A percentile compares a stretch with the other conserved stretches of the same genome.
Conservation (phyloP, 495 filamentous ascomycete species). For the Rhypophila decipiens region DNA sequence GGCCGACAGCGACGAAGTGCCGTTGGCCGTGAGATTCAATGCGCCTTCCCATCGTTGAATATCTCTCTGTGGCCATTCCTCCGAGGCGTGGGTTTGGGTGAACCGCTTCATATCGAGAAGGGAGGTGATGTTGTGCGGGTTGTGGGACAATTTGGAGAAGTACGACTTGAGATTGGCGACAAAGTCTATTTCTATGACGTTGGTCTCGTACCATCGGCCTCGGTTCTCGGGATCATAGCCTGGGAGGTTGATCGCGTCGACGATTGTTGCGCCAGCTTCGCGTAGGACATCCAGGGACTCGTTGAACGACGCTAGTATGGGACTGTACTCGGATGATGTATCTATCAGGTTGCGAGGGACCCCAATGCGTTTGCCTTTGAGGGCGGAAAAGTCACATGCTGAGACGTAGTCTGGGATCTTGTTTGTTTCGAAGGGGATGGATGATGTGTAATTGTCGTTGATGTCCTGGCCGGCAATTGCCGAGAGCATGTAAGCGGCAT, state of each 20-base stretch:
- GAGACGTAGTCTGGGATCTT: slow-evolving; percentile 38
- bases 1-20: not conserved
- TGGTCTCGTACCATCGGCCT: not conserved
- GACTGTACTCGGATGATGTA: not conserved
- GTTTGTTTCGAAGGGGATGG: slow-evolving; percentile 36
- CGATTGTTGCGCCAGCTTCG: slow-evolving; percentile 32
- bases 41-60: slow-evolving; percentile 30
- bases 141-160: slow-evolving; percentile 36
- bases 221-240: not conserved
- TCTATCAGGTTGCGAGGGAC: slow-evolving; percentile 36
- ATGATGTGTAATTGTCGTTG: slow-evolving; percentile 39
- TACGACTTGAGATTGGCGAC: slow-evolving; percentile 36
- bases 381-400: slow-evolving; percentile 43
- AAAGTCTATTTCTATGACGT: slow-evolving; percentile 33
- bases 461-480: slow-evolving; percentile 52
- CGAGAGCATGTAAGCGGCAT: slow-evolving; percentile 59
- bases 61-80: slow-evolving; percentile 25
- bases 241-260: slow-evolving; percentile 10
- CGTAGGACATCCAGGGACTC: slow-evolving; percentile 21
- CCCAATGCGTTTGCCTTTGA: slow-evolving; percentile 63
- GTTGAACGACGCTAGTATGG: slow-evolving; percentile 15
- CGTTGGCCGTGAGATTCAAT: slow-evolving; percentile 5
- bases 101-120: slow-evolving; percentile 25
- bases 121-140: slow-evolving; percentile 40
- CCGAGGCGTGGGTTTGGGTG: slow-evolving; percentile 17